Base-by-base conservation (phyloP, 2,329 filamentous ascomycete genomes). In the Penicillium nordicum region DNA sequence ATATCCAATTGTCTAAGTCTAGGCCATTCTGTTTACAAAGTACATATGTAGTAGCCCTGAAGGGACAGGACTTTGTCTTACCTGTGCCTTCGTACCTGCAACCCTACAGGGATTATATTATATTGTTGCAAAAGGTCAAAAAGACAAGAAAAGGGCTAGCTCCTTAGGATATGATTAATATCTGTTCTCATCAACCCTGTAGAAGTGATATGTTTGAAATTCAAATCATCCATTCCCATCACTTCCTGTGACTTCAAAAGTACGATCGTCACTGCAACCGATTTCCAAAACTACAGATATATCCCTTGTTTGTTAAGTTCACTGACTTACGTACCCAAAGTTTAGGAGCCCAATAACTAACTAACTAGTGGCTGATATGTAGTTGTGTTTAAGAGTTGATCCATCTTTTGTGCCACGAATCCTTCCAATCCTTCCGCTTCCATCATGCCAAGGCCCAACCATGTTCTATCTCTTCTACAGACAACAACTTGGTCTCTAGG, bases 221-320 rank as follows among this genome's bases (percentile, higher is more conserved):
- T 47, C 7, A 25, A 55, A 60, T 52, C 46, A 46, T 53, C 59
- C 54, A 58, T 59, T 63, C 52, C 53, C 30, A 46, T 21, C 48
- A 51, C 45, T 63, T 61, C 47, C 41, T 40, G 52, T 55, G 50
- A 42, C 14, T 27, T 29, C 9, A 25, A 51, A 38, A 41, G 36
- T 25, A 27, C 11, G 34, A 49, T 49, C 46, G 11, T 38, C 34
- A 38, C 32, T 49, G 46, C 16, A 46, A 34, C 29, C 18, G 23
- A 49, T 34, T 49, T 29, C 11, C 2, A 25, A 51, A 14, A 32
- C 30, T 2, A 32, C 30, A 32, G 30, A 51, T 21, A 51, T 21
- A 27, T 36, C 57, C 61, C 61, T 65, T 65, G 55, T 30, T n/a
- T 60, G 34, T 57, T 51, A 57, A 53, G 7, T 16, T 27, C 21